Evolutionary conservation across 2,329 filamentous ascomycete genomes (phyloP), one percentile per base, ranked within the genome.

Genomic region (Myriosclerotinia curreyana): DNA sequence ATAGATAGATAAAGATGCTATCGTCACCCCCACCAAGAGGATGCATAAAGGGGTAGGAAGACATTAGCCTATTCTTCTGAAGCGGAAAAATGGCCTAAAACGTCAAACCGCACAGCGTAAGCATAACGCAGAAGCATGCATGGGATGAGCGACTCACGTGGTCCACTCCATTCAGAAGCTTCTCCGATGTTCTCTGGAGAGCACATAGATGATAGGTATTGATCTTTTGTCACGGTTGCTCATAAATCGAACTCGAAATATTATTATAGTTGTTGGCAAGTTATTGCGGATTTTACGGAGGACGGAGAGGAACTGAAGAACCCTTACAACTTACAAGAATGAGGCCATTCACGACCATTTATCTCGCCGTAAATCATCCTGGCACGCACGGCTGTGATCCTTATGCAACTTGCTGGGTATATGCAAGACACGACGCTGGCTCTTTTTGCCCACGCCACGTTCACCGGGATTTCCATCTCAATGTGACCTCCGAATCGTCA

Each of bases 1-100:
- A 8, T 42, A 46, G 31, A 25, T 34, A 40, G 48, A 20, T 22
- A 22, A 44, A 42, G 49, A 40, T 61, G 25, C 48, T 34, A 61
- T 44, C 36, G 34, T 44, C 28, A 54, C 59, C 38, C 49, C 59
- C 59, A 62, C 59, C 49, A 54, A 14, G 20, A 61, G 59, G 59
- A 42, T 62, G 49, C 59, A 62, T 62, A 62, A 62, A 62, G 59
- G 59, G 59, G 59, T 55, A 54, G 38, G 25, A 52, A 42, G 59
- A 40, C 49, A 31, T 61, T 61, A 61, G 59, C 59, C 20, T 44
- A 44, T 55, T 62, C 6, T 14, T 46, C 31, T 28, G 38, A 6
- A 14, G 28, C 49, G 59, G 59, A 62, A 44, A 22, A 34, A n/a
- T 62, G 20, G 28, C 59, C 59, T 12, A 62, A 62, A 54, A 54